Percentiles rank a stretch among this genome's conserved stretches.
These are phyloP conservation scores for Jackrogersella minutella DNA, from an alignment of 495 filamentous ascomycete species.

Conservation along the genomic window DNA sequence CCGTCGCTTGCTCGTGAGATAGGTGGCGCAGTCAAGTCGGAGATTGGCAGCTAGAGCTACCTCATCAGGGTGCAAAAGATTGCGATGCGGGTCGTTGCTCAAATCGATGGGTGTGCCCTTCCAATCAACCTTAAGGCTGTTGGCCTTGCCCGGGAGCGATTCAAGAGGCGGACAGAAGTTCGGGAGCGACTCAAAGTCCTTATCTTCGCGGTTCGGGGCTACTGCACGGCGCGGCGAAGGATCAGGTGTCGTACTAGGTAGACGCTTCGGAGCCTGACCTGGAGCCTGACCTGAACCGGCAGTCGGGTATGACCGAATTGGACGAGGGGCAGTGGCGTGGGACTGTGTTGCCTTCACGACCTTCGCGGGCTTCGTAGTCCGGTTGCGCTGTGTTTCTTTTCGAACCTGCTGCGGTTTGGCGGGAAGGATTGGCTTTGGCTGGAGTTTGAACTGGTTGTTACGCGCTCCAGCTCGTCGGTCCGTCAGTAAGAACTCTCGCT, in stretches of 20 bases:
- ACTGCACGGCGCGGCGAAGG: conserved; percentile 50
- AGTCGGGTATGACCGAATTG: conserved; percentile 38
- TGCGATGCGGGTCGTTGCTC: conserved; percentile 76
- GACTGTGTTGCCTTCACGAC: conserved; percentile 56
- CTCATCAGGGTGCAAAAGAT: conserved; percentile 83
- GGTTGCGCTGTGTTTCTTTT: conserved; percentile 46
- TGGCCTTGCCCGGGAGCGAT: conserved; percentile 66
- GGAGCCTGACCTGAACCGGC: conserved; percentile 25
- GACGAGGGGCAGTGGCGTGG: conserved; percentile 39
- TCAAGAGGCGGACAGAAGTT: conserved; percentile 79
- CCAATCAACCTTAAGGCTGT: conserved; percentile 86
- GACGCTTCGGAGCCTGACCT: conserved; percentile 23
- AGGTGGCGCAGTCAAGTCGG: conserved; percentile 86
- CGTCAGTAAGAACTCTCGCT: conserved; percentile 65
- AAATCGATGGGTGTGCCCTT: conserved; percentile 84
- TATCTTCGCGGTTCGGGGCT: conserved; percentile 77
- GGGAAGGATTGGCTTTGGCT: conserved; percentile 53
- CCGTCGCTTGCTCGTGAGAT: conserved; percentile 92
- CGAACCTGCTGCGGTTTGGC: conserved; percentile 44
- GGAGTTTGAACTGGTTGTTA: conserved; percentile 44
- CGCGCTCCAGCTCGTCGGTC: conserved; percentile 51
- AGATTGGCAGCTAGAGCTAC: conserved; percentile 79
- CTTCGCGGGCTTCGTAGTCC: conserved; percentile 49
- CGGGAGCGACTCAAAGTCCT: conserved; percentile 78
- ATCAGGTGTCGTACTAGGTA: conserved; percentile 52